Evolutionary conservation across 2,329 filamentous ascomycete species (phyloP), one percentile per base, ranked within the genome.

Genomic region (Dactylella cylindrospora): DNA sequence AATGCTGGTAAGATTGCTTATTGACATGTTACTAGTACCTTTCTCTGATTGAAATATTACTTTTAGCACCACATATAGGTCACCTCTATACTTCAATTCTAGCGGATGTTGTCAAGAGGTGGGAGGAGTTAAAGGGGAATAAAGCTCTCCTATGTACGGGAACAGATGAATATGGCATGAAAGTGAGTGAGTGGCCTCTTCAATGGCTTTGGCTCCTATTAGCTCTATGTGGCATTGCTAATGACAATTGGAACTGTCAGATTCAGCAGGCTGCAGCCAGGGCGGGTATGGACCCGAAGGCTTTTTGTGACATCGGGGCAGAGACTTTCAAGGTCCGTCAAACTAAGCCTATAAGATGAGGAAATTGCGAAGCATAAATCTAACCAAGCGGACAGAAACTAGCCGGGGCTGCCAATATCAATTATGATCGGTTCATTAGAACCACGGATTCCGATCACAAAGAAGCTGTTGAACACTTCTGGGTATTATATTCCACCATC

Each of bases 161-260:
- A 57, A 97, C 90, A 28, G 93, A 98, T 72, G 93, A 98, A 74
- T 91, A 98, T 76, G 93, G 93, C 35, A 86, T 96, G 81, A 98
- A 98, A 75, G 78, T 79, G 69, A 31, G 59, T 46, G 31, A 32
- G 43, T 64, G 41, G 10, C 32, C 28, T 3, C 26, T 49, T 35
- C 29, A 5, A 31, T 31, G 8, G 13, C 22, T 33, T 31, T 38
- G 9, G 25, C 32, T 13, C 20, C 39, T 15, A 44, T 23, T 13
- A 28, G 15, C 13, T 28, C 25, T 3, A 23, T 15, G 26, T 29
- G 46, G 55, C 17, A 10, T n/a, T 49, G n/a, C 40, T 33, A n/a
- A 22, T 29, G 12, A 40, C 32, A 59, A 15, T 65, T 71, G 46
- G 10, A n/a, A 5, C 17, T 17, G 9, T 17, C 64, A 79, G 79